Evolutionary conservation across 202 grass and related monocot species (phyloP).

Genomic region (Bolboschoenoplectus hybrid): DNA sequence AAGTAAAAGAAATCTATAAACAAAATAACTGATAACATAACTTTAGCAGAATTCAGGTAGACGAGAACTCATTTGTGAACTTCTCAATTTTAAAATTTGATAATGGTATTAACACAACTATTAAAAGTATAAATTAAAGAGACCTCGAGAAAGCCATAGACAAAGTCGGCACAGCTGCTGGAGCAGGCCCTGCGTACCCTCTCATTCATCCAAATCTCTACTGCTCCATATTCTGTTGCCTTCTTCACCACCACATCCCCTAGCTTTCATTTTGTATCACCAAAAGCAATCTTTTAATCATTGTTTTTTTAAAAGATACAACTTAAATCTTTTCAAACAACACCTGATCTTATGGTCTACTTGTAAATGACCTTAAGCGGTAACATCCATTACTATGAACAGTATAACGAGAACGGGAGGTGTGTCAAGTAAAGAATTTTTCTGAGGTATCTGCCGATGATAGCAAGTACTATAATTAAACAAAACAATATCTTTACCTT

Average conservation of each 20-base stretch:
- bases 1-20: neutral
- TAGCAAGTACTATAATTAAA: neutral
- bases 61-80: neutral
- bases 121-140: constrained; percentile 26
- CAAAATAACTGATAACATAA: neutral
- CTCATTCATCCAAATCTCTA: constrained; percentile 99
- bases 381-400: neutral
- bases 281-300: constrained; percentile 23
- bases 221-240: constrained; percentile 92
- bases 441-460: neutral
- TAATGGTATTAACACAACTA: constrained; percentile 24
- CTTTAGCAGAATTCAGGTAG: neutral
- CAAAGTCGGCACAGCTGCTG: constrained; percentile 85
- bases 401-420: neutral
- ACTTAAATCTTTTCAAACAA: neutral
- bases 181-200: constrained; percentile 77
- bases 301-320: constrained; percentile 11
- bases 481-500: constrained; percentile 60
- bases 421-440: neutral
- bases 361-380: neutral
- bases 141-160: constrained; percentile 94
- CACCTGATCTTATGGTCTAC: neutral
- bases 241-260: constrained; percentile 92
- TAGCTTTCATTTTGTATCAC: constrained; percentile 59
- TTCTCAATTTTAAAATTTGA: neutral